Evolutionary conservation across 106 monocot genomes (phyloP), one percentile per base, ranked within the genome.

Genomic region (Ottelia alismoides): DNA sequence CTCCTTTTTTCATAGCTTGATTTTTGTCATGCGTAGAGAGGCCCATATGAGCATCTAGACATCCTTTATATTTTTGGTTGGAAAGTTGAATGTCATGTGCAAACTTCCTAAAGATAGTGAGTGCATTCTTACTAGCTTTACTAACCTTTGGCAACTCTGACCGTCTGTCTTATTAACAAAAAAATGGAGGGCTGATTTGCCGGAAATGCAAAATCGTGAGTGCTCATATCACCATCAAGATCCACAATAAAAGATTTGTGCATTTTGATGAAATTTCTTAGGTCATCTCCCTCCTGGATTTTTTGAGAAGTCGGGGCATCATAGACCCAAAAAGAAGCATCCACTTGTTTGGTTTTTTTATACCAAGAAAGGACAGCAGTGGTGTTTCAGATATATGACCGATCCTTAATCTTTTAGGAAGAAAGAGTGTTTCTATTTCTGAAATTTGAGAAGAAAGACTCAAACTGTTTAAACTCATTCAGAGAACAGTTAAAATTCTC

Each of bases 121-220:
- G 88, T n/a, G 89, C 64, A 52, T 62, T 79, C 52, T 77, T 82
- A 71, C 96, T 85, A 32, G 82, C 71, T 70, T 70, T 78, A 62
- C 72, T 73, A 19, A 82, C 47, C 43, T 69, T 60, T 49, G 62
- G 73, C 24, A 58, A 82, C 7, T 74, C 56, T 61, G 96, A 78
- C 54, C 76, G 74, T 69, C 81, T 89, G 79, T 96, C 96, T n/a
- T 67, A 89, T 72, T 55, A 96, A 96, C 62, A 96, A 82, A 76
- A 96, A 31, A 28, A 89, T 49, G 22, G 96, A 96, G 58, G 96
- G 85, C 24, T 52, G 57, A 28, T 70, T 70, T 61, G 67, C 65
- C 45, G 96, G 81, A 76, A 88, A 74, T 22, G 60, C 49, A 61
- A 61, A 53, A 29, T 72, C 71, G n/a, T 58, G 44, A 31, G 55